Evolutionary conservation across 2,329 filamentous ascomycete genomes (phyloP).

Genomic region (Beauveria sp.): DNA sequence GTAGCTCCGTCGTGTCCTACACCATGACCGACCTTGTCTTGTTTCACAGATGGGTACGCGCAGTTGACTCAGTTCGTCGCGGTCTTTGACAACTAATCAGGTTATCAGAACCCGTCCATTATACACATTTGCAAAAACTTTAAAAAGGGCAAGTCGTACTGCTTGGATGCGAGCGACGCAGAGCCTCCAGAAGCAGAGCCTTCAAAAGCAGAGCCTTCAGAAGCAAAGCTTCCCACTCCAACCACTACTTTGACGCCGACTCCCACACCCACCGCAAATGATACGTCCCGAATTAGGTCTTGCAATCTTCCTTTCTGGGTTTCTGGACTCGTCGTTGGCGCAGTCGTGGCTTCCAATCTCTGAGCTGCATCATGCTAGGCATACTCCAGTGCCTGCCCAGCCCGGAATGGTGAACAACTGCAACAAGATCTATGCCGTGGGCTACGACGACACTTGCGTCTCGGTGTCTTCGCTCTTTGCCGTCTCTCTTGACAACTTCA

Average conservation of each 20-base stretch:
- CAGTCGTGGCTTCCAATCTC: background rate
- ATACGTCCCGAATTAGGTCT: background rate
- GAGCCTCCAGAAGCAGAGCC: background rate
- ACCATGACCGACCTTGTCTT: background rate
- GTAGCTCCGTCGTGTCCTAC: background rate
- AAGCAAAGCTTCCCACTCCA: background rate
- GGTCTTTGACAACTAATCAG: background rate
- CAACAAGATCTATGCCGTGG: background rate
- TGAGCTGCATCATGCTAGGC: background rate
- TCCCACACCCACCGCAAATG: background rate
- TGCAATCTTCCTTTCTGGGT: too few relatives aligned
- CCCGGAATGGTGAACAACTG: background rate
- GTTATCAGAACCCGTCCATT: background rate
- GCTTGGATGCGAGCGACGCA: background rate
- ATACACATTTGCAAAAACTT: background rate
- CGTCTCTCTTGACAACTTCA: background rate
- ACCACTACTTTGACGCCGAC: background rate
- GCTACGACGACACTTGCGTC: background rate
- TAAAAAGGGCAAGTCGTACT: background rate
- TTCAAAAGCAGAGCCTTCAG: background rate
- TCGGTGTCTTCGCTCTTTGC: background rate
- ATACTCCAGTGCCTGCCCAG: background rate
- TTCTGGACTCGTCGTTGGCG: background rate
- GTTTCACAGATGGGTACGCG: background rate
- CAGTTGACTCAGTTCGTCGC: background rate